Evolutionary conservation across 768 basidiomycete genomes (phyloP).

Genomic region (Auriculariales sp.): DNA sequence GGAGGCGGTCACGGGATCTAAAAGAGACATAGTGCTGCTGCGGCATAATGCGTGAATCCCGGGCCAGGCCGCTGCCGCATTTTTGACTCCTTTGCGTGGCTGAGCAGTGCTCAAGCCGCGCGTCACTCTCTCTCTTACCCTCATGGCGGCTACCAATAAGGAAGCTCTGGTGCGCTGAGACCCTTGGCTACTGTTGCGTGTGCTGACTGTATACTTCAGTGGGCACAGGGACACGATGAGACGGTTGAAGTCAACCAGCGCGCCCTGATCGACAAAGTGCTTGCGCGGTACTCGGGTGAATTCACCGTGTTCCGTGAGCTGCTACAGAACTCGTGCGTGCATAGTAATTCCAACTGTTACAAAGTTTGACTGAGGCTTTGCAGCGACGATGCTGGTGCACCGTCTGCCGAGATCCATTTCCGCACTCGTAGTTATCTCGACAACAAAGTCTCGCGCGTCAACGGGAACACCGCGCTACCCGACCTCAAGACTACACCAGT

Average conservation of each 20-base stretch:
- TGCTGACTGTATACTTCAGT: constrained; percentile 20
- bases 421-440: constrained; percentile 42
- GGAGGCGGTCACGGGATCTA: too few species aligned
- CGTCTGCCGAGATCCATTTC: constrained; percentile 64
- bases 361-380: not conserved
- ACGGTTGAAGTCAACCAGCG: constrained; percentile 84
- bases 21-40: too few species aligned
- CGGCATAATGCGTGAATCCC: too few species aligned
- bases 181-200: too few species aligned
- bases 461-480: constrained; percentile 23
- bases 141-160: too few species aligned
- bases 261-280: constrained; percentile 92
- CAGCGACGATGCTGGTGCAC: constrained; percentile 67
- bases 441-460: constrained; percentile 11
- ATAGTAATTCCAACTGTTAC: not conserved
- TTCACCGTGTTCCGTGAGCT: constrained; percentile 84
- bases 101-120: too few species aligned
- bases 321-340: constrained; percentile 62
- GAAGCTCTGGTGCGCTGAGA: too few species aligned
- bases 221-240: constrained; percentile 55
- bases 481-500: constrained; percentile 55
- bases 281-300: constrained; percentile 90
- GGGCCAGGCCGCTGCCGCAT: too few species aligned
- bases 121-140: too few species aligned
- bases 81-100: too few species aligned